These are phyloP conservation scores for Microsporum ferrugineum DNA, from an alignment of 2,329 filamentous ascomycete genomes.

Conservation along the genomic window DNA sequence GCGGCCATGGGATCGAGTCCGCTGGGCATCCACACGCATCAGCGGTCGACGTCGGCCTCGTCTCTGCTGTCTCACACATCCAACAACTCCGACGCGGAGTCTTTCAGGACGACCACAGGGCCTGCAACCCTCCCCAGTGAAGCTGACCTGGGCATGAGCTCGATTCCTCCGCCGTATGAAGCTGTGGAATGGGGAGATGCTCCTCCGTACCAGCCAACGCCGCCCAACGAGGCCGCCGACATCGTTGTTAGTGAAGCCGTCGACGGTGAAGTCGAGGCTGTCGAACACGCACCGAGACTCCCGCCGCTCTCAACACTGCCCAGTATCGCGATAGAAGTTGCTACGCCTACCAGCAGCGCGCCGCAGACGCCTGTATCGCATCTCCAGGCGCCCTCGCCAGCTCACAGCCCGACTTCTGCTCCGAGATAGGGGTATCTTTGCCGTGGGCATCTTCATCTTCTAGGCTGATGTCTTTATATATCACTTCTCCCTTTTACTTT, in stretches of 20 bases:
- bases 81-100: slow-evolving; percentile 23
- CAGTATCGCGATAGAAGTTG: slow-evolving; percentile 18
- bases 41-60: slow-evolving; percentile 25
- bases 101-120: slow-evolving; percentile 12
- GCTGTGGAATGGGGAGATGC: slow-evolving; percentile 34
- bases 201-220: slow-evolving; percentile 25
- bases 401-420: neutral
- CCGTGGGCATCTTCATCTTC: neutral
- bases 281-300: slow-evolving; percentile 3
- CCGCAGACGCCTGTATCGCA: slow-evolving; percentile 16
- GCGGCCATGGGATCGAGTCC: slow-evolving; percentile 25
- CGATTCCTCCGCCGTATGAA: slow-evolving; percentile 33
- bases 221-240: neutral
- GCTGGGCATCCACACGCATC: slow-evolving; percentile 15
- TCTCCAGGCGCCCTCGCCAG: neutral
- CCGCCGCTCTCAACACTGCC: slow-evolving; percentile 14
- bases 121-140: slow-evolving; percentile 18
- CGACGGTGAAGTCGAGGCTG: neutral
- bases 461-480: neutral
- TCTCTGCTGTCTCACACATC: slow-evolving; percentile 26
- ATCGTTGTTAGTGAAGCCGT: neutral
- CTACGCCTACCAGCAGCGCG: slow-evolving; percentile 15
- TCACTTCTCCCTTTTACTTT: neutral
- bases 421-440: neutral
- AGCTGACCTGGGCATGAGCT: slow-evolving; percentile 26